A percentile compares a stretch with the other conserved stretches of the same genome.
These are phyloP conservation scores for Backusella tarrabulga DNA, from an alignment of 192 early-diverging fungal species.

Conservation along the genomic window DNA sequence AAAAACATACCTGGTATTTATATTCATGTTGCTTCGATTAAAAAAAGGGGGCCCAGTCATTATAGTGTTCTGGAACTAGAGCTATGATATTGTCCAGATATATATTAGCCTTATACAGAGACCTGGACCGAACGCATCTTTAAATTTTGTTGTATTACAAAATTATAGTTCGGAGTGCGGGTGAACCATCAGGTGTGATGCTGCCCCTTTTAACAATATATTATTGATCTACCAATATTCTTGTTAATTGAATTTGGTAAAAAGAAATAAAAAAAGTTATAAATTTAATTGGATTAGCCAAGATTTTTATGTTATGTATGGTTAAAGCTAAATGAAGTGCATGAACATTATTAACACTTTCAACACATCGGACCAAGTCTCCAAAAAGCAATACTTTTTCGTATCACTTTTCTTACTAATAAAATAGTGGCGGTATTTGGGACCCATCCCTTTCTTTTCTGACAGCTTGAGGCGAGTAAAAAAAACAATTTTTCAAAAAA, in stretches of 20 bases:
- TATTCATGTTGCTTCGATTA: slow-evolving; percentile 2
- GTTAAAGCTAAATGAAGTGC: background rate
- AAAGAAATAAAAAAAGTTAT: background rate
- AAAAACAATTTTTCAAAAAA: background rate
- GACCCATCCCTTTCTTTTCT: background rate
- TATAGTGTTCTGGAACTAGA: background rate
- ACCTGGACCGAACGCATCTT: slow-evolving; percentile 5
- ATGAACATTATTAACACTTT: background rate
- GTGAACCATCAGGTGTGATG: background rate
- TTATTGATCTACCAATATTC: background rate
- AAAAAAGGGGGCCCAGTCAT: background rate
- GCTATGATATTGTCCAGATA: background rate
- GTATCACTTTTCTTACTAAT: background rate
- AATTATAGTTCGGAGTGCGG: background rate
- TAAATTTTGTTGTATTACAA: background rate
- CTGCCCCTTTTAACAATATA: background rate
- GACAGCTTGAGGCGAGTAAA: background rate
- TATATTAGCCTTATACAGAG: background rate
- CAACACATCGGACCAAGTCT: background rate
- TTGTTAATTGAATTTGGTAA: background rate
- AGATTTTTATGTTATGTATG: background rate
- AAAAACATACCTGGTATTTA: background rate
- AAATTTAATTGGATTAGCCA: background rate
- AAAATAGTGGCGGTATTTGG: background rate
- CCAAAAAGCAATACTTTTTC: background rate